Evolutionary conservation across 768 basidiomycete species (phyloP), one percentile per base, ranked within the genome.

Genomic region (Kondoa malvinella): DNA sequence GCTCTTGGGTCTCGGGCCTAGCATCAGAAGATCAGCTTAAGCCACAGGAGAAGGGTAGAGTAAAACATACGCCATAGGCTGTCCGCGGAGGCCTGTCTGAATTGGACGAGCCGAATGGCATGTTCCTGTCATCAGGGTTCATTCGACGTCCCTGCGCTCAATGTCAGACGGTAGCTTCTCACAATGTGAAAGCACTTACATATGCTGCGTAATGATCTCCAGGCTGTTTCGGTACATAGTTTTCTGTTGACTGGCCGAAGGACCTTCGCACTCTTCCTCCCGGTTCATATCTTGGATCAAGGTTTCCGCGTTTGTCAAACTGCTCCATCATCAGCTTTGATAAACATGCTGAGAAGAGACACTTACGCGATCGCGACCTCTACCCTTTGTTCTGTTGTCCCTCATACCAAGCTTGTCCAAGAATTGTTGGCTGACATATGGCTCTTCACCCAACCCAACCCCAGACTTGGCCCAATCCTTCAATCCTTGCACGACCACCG

Each of bases 381-480:
- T 50, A 8, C 40, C 21, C 27, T 33, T 27, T 32, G 61, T 27
- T 63, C 29, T 17, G 29, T 32, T 63, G 16, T 63, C 61, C 26
- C 12, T 17, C 61, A 81, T 75, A 40, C 76, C 80, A 8, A 80
- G 69, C 74, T 79, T 80, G 21, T 66, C 64, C 56, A 87, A 73
- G 77, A 86, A 81, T 60, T 70, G 70, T 1, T 75, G 74, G 1
- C 81, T 81, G 16, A 87, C 78, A 72, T 79, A 80, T 1, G 87
- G 85, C 26, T 83, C 77, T 31, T 74, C 67, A 0, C 76, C 63
- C 64, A 87, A 74, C 26, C 86, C 86, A 34, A 80, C 79, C 1
- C 81, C 83, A 40, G 82, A 80, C 0, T 78, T 78, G 0, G 84
- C 76, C 87, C 88, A 89, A 34, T 80, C 77, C 76, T 83, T 82